These are phyloP conservation scores for Debaryomyces udenii DNA, from an alignment of 1,139 yeast genomes.

Conservation along the genomic window DNA sequence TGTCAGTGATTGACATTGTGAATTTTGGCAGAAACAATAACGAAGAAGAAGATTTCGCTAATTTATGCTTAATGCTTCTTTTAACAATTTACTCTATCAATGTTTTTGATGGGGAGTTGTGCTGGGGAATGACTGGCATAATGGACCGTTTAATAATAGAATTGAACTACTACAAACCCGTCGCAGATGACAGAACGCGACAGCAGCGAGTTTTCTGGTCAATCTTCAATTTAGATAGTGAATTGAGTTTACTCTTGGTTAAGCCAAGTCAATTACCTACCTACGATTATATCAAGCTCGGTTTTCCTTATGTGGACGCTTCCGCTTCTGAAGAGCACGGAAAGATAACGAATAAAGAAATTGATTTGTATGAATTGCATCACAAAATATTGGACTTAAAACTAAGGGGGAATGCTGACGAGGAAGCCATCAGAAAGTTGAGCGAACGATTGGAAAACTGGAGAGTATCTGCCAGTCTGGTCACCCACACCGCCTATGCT, in stretches of 20 bases:
- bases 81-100: conserved; percentile 35
- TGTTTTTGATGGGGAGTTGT: conserved; percentile 29
- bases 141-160: conserved; percentile 33
- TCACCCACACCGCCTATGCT: conserved; percentile 29
- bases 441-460: conserved; percentile 38
- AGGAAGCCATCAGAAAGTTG: conserved; percentile 19
- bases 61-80: conserved; percentile 32
- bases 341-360: conserved; percentile 25
- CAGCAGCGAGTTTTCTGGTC: conserved; percentile 42
- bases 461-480: conserved; percentile 35
- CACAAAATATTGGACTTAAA: conserved; percentile 23
- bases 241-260: conserved; percentile 34
- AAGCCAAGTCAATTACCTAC: conserved; percentile 41
- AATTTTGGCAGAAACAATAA: conserved; percentile 26
- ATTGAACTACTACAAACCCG: conserved; percentile 25
- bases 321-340: conserved; percentile 23
- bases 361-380: conserved; percentile 25
- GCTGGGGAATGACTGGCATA: conserved; percentile 43
- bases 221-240: conserved; percentile 43
- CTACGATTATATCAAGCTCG: conserved; percentile 21
- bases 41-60: conserved; percentile 24
- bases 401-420: conserved; percentile 15
- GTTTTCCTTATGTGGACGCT: conserved; percentile 15
- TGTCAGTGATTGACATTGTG: conserved; percentile 38
- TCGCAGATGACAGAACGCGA: conserved; percentile 12